Base-by-base conservation (phyloP, 768 basidiomycete genomes). In the Steccherinum ochraceum region DNA sequence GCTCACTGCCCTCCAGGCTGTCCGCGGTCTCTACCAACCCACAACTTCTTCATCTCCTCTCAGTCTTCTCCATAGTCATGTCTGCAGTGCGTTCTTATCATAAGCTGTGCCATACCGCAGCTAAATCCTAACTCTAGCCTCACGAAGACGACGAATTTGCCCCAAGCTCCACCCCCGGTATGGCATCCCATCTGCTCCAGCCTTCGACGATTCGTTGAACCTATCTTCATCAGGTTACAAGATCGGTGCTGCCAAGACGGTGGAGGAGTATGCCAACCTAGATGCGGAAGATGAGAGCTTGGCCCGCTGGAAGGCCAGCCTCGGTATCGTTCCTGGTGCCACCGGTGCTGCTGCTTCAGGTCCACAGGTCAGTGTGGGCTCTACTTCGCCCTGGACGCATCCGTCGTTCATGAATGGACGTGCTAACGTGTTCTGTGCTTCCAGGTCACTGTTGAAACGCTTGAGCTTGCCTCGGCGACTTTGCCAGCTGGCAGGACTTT, bases 271-370 rank as follows among this genome's bases (percentile, higher is more conserved):
- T 42, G 86, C 89, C 21, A 70, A 83, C 35, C 80, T 95, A 41
- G 94, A 96, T 69, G 84, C 86, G 24, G 76, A 88, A 54, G 94
- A 97, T 65, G 94, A 96, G 69, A 92, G 89, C 66, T 78, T 98
- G 60, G 84, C 86, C 25, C 84, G 92, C 56, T 98, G 95, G 95
- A 98, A 98, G 67, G 91, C 90, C 35, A 92, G 86, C 48, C 77
- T 98, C 23, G 95, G 95, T 48, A 83, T 97, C 53, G 76, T 79
- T 47, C 76, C 81, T 26, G 83, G 78, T 24, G 72, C 64, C 18
- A 23, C 64, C 3, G 24, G 45, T 12, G 69, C 63, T 18, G 61
- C 71, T 51, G 65, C 72, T 12, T 68, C 53, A 57, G 81, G 80
- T 12, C 87, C 88, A 46, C 90, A 89, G 80, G 91, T 86, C 52